Evolutionary conservation across 495 filamentous ascomycete species (phyloP).

Genomic region (Aspergillus campestris): DNA sequence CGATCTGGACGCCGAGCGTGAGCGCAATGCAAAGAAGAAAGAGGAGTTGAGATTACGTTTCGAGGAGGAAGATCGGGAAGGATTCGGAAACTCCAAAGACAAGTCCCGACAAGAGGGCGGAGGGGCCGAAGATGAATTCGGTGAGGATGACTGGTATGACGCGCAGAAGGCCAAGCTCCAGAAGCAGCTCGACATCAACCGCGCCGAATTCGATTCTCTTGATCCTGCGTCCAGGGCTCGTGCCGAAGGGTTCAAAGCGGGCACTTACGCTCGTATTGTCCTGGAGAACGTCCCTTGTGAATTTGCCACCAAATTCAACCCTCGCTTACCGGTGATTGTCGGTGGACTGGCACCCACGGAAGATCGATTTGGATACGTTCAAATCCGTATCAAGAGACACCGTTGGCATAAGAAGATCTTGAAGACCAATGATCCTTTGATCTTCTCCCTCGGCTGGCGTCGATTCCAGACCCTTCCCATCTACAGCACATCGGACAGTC

Average conservation of each 20-base stretch:
- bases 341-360: conserved; percentile 87
- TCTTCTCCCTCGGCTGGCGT: conserved; percentile 96
- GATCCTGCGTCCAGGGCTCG: conserved; percentile 70
- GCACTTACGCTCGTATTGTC: conserved; percentile 85
- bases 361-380: conserved; percentile 90
- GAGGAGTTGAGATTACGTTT: conserved; percentile 92
- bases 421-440: conserved; percentile 93
- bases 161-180: conserved; percentile 88
- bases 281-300: conserved; percentile 84
- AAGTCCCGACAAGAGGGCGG: conserved; percentile 54
- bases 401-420: conserved; percentile 99
- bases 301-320: conserved; percentile 81
- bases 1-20: conserved; percentile 73
- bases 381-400: conserved; percentile 92
- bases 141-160: conserved; percentile 98
- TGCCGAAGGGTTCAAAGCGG: conserved; percentile 87
- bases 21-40: conserved; percentile 82
- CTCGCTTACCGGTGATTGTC: conserved; percentile 76
- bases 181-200: conserved; percentile 92
- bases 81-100: conserved; percentile 78
- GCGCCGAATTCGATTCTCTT: conserved; percentile 76
- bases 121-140: conserved; percentile 63
- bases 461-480: conserved; percentile 88
- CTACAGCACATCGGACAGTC: conserved; percentile 88
- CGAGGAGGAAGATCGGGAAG: conserved; percentile 94